Conservation (phyloP, 768 basidiomycete species). For the Leucocoprinus leucothites region DNA sequence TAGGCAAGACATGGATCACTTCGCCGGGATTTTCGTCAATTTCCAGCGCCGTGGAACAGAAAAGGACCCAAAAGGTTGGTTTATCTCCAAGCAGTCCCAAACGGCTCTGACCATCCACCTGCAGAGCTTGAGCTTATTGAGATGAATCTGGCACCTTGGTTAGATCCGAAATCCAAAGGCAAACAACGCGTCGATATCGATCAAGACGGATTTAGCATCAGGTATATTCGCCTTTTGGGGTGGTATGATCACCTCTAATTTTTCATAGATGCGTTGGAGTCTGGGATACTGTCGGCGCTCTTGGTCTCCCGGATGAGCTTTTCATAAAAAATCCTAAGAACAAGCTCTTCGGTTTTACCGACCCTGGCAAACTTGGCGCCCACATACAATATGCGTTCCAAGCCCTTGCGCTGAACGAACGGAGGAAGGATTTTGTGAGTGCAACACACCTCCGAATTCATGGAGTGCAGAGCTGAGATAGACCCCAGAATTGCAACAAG, state of each 20-base stretch:
- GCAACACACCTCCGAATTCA: neutral
- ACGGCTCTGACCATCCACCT: too few relatives aligned
- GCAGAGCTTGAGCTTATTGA: constrained; percentile 40
- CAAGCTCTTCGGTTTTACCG: constrained; percentile 63
- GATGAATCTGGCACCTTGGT: constrained; percentile 52
- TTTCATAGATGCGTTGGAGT: constrained; percentile 60
- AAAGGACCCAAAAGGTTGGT: constrained; percentile 41
- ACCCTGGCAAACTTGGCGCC: constrained; percentile 47
- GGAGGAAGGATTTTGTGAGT: constrained; percentile 64
- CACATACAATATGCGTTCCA: constrained; percentile 69
- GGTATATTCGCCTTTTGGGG: constrained; percentile 35
- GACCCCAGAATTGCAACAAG: constrained; percentile 52
- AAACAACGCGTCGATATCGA: constrained; percentile 47
- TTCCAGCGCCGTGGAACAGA: constrained; percentile 63
- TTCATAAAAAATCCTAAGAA: constrained; percentile 39
- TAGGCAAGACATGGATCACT: constrained; percentile 69
- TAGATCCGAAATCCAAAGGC: constrained; percentile 46
- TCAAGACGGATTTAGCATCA: constrained; percentile 52
- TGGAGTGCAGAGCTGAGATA: neutral
- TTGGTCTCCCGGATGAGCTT: constrained; percentile 69
- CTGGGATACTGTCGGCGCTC: constrained; percentile 75
- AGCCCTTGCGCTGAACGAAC: constrained; percentile 67
- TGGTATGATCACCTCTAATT: neutral
- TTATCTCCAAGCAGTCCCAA: too few relatives aligned
- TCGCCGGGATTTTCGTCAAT: constrained; percentile 57